Evolutionary conservation across 495 filamentous ascomycete species (phyloP).

Genomic region (Collariella sp.): DNA sequence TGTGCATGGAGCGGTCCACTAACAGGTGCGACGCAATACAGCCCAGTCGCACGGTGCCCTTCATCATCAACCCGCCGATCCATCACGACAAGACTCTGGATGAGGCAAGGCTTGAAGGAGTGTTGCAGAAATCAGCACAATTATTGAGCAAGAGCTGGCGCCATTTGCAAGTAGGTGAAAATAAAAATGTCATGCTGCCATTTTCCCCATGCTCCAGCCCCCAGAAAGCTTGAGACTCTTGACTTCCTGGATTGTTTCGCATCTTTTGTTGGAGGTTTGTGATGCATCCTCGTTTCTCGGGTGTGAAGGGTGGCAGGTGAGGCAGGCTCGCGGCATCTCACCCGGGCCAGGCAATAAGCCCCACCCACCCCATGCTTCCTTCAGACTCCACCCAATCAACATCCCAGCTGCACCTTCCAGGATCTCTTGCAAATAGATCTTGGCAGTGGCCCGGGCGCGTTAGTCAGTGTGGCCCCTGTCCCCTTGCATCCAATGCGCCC

Average conservation of each 20-base stretch:
- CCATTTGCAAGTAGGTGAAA: no score
- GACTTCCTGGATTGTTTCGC: not conserved
- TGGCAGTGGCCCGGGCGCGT: conserved; percentile 17
- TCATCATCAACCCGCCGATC: not conserved
- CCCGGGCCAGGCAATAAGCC: conserved; percentile 14
- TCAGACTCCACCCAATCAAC: conserved; percentile 15
- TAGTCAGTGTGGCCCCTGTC: conserved; percentile 19
- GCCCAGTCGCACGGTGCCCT: conserved; percentile 5
- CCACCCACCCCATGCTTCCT: not conserved
- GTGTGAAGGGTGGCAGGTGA: not conserved
- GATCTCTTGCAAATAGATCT: conserved; percentile 12
- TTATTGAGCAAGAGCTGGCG: no score
- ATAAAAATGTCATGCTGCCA: no score
- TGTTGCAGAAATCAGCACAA: not conserved
- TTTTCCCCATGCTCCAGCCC: no score
- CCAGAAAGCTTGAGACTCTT: not conserved
- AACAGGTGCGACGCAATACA: not conserved
- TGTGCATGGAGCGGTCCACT: not conserved
- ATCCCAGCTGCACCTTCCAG: conserved; percentile 7
- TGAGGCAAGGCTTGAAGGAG: not conserved
- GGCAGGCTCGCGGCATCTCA: no score
- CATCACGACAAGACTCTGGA: not conserved
- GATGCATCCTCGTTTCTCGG: conserved; percentile 7
- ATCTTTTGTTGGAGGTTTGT: conserved; percentile 2
- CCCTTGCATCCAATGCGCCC: conserved; percentile 26